A percentile compares a stretch with the other conserved stretches of the same genome.
These are phyloP conservation scores for Digitaria exilis DNA, from an alignment of 202 grass and related monocot species.

Conservation along the genomic window DNA sequence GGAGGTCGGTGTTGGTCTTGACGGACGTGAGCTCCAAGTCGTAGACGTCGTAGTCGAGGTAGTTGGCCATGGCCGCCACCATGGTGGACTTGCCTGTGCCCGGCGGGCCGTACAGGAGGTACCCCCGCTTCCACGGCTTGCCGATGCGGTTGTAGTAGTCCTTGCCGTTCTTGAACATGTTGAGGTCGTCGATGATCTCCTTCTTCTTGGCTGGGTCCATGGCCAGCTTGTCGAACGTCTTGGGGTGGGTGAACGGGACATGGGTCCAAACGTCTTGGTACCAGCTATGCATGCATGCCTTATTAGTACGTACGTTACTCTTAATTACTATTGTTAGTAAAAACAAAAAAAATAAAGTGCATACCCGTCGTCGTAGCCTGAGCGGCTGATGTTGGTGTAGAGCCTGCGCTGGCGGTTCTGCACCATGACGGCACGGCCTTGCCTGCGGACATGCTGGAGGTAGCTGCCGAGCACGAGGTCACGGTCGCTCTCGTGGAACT, in stretches of 20 bases:
- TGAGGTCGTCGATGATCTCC: conserved; percentile 37
- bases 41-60: conserved; percentile 50
- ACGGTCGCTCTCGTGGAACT: conserved; percentile 1
- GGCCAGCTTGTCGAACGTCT: conserved; percentile 46
- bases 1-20: conserved; percentile 9
- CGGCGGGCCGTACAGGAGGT: conserved; percentile 37
- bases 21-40: conserved; percentile 43
- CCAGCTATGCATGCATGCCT: too few species aligned
- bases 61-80: conserved; percentile 54
- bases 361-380: background rate
- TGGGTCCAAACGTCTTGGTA: conserved; percentile 23
- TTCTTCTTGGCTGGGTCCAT: conserved; percentile 43
- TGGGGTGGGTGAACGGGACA: conserved; percentile 41
- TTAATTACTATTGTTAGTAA: too few species aligned
- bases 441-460: background rate
- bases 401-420: conserved; percentile 10
- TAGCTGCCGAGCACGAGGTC: background rate
- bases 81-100: conserved; percentile 42
- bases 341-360: too few species aligned
- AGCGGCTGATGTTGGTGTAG: conserved; percentile 3
- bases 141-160: conserved; percentile 43
- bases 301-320: too few species aligned
- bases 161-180: conserved; percentile 36
- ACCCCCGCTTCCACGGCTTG: conserved; percentile 46
- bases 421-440: background rate